These are phyloP conservation scores for Orychophragmus violaceus DNA, from an alignment of 345 rosid genomes.

Conservation along the genomic window DNA sequence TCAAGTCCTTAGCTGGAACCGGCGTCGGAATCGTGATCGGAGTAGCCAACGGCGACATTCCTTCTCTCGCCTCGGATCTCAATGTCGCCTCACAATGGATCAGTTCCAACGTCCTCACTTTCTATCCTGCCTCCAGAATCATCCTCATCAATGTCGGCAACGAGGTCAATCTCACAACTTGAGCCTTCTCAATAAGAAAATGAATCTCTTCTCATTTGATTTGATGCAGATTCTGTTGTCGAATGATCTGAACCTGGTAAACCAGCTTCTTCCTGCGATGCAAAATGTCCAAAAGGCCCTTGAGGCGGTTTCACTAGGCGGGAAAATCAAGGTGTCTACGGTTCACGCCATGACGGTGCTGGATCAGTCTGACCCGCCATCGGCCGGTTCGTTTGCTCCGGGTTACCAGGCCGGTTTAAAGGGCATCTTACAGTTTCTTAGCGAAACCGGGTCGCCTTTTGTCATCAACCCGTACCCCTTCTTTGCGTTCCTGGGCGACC, in stretches of 20 bases:
- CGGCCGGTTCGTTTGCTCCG: slow-evolving; percentile 57
- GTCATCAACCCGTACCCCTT: slow-evolving; percentile 79
- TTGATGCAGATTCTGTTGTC: slow-evolving; percentile 48
- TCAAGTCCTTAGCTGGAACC: slow-evolving; percentile 66
- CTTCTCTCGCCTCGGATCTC: slow-evolving; percentile 58
- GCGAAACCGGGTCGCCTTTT: slow-evolving; percentile 66
- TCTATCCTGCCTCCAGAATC: slow-evolving; percentile 70
- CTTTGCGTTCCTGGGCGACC: slow-evolving; percentile 80
- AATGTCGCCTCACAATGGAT: slow-evolving; percentile 69
- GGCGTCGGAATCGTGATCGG: slow-evolving; percentile 72
- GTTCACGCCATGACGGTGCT: slow-evolving; percentile 80
- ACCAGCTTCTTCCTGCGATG: slow-evolving; percentile 83
- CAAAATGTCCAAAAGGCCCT: slow-evolving; percentile 63
- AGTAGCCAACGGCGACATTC: slow-evolving; percentile 61
- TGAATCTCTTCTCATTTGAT: neutral
- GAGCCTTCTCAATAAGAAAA: neutral
- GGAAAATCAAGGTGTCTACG: slow-evolving; percentile 71
- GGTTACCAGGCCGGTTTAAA: slow-evolving; percentile 45
- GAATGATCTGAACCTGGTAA: slow-evolving; percentile 52
- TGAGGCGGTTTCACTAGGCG: slow-evolving; percentile 50
- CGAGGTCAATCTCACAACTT: slow-evolving; percentile 12
- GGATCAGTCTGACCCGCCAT: slow-evolving; percentile 80
- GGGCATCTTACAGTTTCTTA: slow-evolving; percentile 59
- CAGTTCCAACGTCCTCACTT: slow-evolving; percentile 53
- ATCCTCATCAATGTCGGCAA: slow-evolving; percentile 75